Evolutionary conservation across 2,329 filamentous ascomycete species (phyloP), one percentile per base, ranked within the genome.

Genomic region (Epichloe bromicola): DNA sequence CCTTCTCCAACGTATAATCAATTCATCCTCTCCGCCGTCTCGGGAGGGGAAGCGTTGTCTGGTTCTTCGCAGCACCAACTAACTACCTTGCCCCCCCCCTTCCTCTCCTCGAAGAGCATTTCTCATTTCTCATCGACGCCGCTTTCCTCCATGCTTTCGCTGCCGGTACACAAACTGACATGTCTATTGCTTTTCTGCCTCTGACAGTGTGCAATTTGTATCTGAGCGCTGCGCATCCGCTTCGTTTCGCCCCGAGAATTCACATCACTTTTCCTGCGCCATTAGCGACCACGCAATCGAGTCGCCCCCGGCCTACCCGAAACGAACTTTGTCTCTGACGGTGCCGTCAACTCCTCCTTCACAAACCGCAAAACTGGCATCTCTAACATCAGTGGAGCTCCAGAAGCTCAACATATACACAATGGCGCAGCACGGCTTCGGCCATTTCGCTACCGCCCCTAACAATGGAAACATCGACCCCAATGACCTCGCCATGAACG

Each of bases 401-500:
- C 49, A 53, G 49, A 51, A 53, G 52, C 52, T 53, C 52, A 53
- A 51, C 46, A 19, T 51, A 26, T 49, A 52, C 53, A 59, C 59
- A 54, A 80, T 80, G 76, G 73, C 76, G 58, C 75, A 78, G 50
- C 75, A 78, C 68, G 67, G 69, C 59, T 81, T 79, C 65, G 70
- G 70, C 61, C 75, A 77, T 57, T 80, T 79, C 62, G 71, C 70
- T 58, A 74, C 74, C 56, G 68, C 70, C 60, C 75, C 76, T 57
- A 75, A 74, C 56, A 73, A 70, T 53, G 70, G 75, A 46, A 78
- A 78, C 61, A 83, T 96, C 62, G 87, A 96, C 63, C 91, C 91
- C 11, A 91, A 87, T 55, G 88, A 93, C 56, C 76, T 96, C 53
- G 80, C 80, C 59, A 86, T 91, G 80, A 65, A 68, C 14, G 75